Evolutionary conservation across 352 stramenopile species (phyloP).

Genomic region (Globisporangium alternatum): DNA sequence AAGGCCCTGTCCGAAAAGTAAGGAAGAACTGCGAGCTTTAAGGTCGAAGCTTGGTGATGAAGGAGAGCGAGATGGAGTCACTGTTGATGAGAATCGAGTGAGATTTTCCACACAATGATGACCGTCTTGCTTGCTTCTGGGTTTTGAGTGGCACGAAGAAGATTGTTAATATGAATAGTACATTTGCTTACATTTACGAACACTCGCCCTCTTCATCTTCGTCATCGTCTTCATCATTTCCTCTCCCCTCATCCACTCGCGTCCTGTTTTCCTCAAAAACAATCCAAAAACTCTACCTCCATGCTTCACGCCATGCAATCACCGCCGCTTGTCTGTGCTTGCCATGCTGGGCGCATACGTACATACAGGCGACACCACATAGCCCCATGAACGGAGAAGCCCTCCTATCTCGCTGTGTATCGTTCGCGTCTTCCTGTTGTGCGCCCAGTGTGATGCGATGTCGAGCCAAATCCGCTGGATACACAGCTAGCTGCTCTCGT

Average conservation of each 20-base stretch:
- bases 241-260: not conserved
- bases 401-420: not conserved
- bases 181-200: conserved; percentile 16
- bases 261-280: conserved; percentile 1
- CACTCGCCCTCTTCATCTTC: not conserved
- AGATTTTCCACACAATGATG: too few species aligned
- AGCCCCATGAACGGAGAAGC: too few species aligned
- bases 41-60: not conserved
- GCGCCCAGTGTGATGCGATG: too few species aligned
- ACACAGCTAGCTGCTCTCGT: conserved; percentile 32
- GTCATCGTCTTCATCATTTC: not conserved
- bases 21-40: not conserved
- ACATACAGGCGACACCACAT: too few species aligned
- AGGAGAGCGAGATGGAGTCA: not conserved
- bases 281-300: conserved; percentile 12
- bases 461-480: not conserved
- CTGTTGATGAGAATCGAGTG: too few species aligned
- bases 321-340: not conserved
- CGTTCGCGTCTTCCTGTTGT: too few species aligned
- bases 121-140: not conserved
- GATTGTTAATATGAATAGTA: conserved; percentile 14
- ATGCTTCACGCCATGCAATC: not conserved
- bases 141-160: not conserved
- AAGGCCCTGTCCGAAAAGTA: conserved; percentile 86
- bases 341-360: too few species aligned